phyloP scores from a whole-genome alignment of 192 early-diverging fungal genomes.

The Piromyces sp. region DNA sequence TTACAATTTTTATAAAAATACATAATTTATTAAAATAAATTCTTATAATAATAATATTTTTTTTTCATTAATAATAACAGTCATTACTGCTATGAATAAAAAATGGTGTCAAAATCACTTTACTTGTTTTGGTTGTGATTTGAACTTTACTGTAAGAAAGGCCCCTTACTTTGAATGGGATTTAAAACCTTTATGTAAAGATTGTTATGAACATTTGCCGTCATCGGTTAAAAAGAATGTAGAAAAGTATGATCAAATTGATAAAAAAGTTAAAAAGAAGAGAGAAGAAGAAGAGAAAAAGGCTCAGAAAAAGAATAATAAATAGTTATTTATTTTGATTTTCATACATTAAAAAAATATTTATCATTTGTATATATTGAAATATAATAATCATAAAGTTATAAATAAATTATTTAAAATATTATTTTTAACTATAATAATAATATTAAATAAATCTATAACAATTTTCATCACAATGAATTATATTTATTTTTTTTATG shows the following conservation, averaged over 20 bases:
- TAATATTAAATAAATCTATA: no score
- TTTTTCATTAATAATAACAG: no score
- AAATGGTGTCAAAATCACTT: conserved; percentile 32
- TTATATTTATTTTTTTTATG: no score
- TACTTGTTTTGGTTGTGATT: conserved; percentile 21
- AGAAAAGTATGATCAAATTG: conserved; percentile 3
- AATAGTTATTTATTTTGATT: background rate
- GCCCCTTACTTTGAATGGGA: conserved; percentile 19
- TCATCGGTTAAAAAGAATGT: conserved; percentile 9
- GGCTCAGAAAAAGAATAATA: background rate
- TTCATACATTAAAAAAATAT: no score
- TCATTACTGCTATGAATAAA: conserved; percentile 13
- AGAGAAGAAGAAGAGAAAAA: background rate
- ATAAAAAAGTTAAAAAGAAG: background rate
- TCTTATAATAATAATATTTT: no score
- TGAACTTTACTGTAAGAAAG: background rate
- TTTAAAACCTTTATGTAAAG: conserved; percentile 20
- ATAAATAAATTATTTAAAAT: no score
- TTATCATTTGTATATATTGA: no score
- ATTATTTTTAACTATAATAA: no score
- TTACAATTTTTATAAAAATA: no score
- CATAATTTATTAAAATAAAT: no score
- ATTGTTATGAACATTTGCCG: conserved; percentile 24
- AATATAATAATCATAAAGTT: no score
- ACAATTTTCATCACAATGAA: no score